Evolutionary conservation across 257 asterid species (phyloP).

Genomic region (Orobanche coerulescens): DNA sequence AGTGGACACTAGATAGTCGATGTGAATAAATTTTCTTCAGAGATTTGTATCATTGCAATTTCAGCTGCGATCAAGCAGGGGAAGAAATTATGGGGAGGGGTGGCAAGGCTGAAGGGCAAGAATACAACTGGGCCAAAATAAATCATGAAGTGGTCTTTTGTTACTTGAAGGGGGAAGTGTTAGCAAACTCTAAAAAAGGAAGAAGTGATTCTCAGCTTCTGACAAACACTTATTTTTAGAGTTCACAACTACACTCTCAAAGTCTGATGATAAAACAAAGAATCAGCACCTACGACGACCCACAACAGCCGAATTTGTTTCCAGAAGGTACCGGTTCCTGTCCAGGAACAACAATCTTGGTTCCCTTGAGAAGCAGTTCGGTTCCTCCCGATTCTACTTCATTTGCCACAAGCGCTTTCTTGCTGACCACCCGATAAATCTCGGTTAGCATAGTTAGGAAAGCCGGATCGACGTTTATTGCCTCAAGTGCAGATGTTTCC

Average conservation of each 20-base stretch:
- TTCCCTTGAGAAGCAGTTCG: slow-evolving; percentile 67
- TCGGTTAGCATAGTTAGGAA: slow-evolving; percentile 55
- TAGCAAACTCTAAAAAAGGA: no score
- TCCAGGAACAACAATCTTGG: slow-evolving; percentile 54
- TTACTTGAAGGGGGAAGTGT: no score
- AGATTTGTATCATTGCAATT: not conserved
- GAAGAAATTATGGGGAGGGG: not conserved
- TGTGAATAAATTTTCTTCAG: not conserved
- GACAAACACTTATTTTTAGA: not conserved
- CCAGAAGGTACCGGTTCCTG: slow-evolving; percentile 48
- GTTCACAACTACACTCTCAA: not conserved
- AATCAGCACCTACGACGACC: slow-evolving; percentile 34
- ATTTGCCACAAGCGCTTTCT: slow-evolving; percentile 70
- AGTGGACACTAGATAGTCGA: no score
- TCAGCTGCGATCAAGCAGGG: not conserved
- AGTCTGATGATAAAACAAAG: slow-evolving; percentile 10
- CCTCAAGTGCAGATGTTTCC: slow-evolving; percentile 89
- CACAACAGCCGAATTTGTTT: slow-evolving; percentile 56
- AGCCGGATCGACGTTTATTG: slow-evolving; percentile 79
- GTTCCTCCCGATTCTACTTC: slow-evolving; percentile 67
- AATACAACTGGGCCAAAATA: not conserved
- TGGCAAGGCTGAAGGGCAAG: not conserved
- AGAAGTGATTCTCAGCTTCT: not conserved
- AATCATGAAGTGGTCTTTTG: no score
- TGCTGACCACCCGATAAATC: slow-evolving; percentile 70